Base-by-base conservation (phyloP, 306 rosid species). In the Morella rubra region DNA sequence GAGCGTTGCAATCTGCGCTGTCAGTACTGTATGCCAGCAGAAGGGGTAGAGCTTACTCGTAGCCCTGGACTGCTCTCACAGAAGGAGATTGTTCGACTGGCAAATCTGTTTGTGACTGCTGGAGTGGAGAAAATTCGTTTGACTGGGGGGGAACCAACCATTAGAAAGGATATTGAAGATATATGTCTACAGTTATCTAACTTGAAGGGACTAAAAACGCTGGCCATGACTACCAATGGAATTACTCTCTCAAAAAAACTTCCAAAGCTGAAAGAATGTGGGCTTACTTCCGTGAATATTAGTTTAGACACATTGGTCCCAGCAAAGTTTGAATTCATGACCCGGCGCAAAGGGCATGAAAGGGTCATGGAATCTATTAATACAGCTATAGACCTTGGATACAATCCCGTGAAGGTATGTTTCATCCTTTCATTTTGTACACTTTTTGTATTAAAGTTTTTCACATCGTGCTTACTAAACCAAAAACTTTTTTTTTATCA, bases 1-100 rank as follows among this genome's bases (percentile, higher is more conserved):
- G 98, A 95, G 75, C 91, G 97, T 12, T 95, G 98, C 86, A 95
- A 95, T 81, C 83, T 94, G 81, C 84, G 97, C 71, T 94, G 98
- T 76, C 93, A 92, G 45, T 92, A 91, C 74, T 94, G 97, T 27
- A n/a, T n/a, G 98, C 98, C 97, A 4, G 90, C 87, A 0, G 97
- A 92, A 41, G 98, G 98, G 42, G 97, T 89, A 54, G 91, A 84
- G n/a, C 96, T 94, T 59, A 94, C 93, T 86, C 86, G 93, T 54
- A 84, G 73, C 54, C 76, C 95, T 45, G 79, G 86, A 56, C 76
- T 94, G 79, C 88, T 94, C 27, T 81, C 90, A 0, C 89, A 50
- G 73, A 44, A 76, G 37, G 98, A 94, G 86, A 85, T 94, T 76
- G 54, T 88, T 19, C 86, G 90, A 41, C 49, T 92, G 81, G 97